Conservation (phyloP, 2,329 filamentous ascomycete species). For the Clarireedia sp. region DNA sequence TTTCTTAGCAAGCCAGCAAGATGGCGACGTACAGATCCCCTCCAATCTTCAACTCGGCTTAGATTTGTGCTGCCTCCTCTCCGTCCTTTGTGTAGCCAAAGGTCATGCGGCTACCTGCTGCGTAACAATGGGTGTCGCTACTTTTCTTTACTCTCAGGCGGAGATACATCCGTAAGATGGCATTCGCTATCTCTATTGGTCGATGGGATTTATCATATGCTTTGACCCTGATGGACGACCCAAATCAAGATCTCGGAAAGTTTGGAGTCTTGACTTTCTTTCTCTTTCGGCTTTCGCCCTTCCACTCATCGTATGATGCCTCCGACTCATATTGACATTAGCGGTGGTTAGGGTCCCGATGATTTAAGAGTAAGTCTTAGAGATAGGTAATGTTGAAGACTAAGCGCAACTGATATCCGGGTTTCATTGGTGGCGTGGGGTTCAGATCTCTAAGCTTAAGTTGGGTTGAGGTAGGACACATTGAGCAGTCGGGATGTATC, state of each 20-base stretch:
- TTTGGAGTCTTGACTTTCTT: too few relatives aligned
- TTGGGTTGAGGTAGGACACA: background rate
- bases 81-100: background rate
- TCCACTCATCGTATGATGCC: background rate
- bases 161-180: background rate
- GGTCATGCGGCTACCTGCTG: slow-evolving; percentile 1
- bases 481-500: background rate
- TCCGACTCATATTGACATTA: background rate
- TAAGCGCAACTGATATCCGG: background rate
- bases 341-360: background rate
- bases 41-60: slow-evolving; percentile 1
- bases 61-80: background rate
- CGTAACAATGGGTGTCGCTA: slow-evolving; percentile 2
- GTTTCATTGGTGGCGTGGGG: background rate
- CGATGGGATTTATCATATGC: background rate
- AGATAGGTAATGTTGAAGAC: background rate
- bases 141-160: background rate
- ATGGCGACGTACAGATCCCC: slow-evolving; percentile 10
- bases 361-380: background rate
- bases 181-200: slow-evolving; percentile 2
- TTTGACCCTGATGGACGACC: background rate
- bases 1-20: slow-evolving; percentile 5
- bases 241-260: background rate
- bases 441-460: background rate
- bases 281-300: too few relatives aligned